These are phyloP conservation scores for Debaryomyces sp. DNA, from an alignment of 1,139 yeast species.

Conservation along the genomic window DNA sequence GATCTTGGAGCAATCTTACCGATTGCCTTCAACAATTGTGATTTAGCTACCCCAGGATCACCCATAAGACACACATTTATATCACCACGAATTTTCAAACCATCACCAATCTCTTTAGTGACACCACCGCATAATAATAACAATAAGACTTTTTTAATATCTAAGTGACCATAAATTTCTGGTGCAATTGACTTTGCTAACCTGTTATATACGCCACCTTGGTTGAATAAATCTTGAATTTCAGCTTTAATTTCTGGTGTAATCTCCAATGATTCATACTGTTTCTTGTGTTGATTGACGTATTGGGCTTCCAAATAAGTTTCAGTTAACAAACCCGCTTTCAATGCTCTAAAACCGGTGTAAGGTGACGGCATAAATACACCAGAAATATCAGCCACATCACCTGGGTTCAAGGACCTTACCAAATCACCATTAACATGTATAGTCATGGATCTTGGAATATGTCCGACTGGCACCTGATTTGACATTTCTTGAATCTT, in stretches of 20 bases:
- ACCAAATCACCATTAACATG: conserved; percentile 92
- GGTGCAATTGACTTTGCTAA: conserved; percentile 94
- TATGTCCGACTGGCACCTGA: conserved; percentile 98
- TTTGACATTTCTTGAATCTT: conserved; percentile 92
- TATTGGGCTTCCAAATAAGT: conserved; percentile 89
- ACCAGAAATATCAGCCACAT: conserved; percentile 89
- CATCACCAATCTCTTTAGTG: conserved; percentile 92
- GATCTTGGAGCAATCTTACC: conserved; percentile 95
- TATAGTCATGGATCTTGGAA: conserved; percentile 82
- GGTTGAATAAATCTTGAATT: conserved; percentile 51
- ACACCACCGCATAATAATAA: conserved; percentile 93
- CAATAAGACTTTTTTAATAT: conserved; percentile 87
- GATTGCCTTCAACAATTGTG: conserved; percentile 90
- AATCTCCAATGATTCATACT: conserved; percentile 69
- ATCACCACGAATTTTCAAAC: conserved; percentile 97
- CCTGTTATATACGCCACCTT: conserved; percentile 76
- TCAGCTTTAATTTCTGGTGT: conserved; percentile 58
- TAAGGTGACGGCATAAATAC: conserved; percentile 93
- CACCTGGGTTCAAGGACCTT: conserved; percentile 90
- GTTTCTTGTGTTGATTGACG: conserved; percentile 85
- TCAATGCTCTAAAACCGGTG: conserved; percentile 90
- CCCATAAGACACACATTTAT: conserved; percentile 97
- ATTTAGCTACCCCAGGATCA: conserved; percentile 99
- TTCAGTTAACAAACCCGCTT: conserved; percentile 92
- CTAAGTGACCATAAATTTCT: conserved; percentile 92